Evolutionary conservation across 306 rosid genomes (phyloP).

Genomic region (Lotus japonicus): DNA sequence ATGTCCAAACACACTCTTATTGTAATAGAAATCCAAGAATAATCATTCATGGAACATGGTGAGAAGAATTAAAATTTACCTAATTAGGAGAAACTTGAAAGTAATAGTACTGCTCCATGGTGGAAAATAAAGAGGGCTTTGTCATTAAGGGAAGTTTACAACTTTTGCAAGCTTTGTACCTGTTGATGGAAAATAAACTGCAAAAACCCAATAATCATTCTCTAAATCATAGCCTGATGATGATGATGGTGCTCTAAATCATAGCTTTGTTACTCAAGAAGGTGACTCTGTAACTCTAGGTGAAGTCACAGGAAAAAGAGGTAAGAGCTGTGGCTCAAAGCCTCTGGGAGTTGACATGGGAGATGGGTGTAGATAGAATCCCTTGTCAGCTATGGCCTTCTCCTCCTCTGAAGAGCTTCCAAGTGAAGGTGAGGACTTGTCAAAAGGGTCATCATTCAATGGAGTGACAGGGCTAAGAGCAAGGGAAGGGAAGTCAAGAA

Average conservation of each 20-base stretch:
- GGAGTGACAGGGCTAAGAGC: conserved; percentile 87
- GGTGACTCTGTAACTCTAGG: conserved; percentile 65
- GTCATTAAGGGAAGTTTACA: conserved; percentile 38
- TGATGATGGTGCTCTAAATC: too few relatives aligned
- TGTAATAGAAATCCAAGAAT: not conserved
- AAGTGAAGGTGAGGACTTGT: conserved; percentile 65
- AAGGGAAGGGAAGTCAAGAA: conserved; percentile 73
- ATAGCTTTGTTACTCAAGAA: conserved; percentile 24
- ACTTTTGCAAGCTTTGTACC: conserved; percentile 33
- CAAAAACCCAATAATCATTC: conserved; percentile 7
- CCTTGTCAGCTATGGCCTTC: conserved; percentile 77
- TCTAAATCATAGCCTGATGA: not conserved
- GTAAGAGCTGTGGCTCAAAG: conserved; percentile 55
- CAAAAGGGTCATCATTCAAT: conserved; percentile 54
- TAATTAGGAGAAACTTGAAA: not conserved
- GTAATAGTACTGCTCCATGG: not conserved
- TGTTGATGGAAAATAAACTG: conserved; percentile 7
- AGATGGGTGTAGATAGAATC: conserved; percentile 72
- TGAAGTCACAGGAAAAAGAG: conserved; percentile 70
- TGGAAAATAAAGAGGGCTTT: not conserved
- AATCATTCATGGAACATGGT: not conserved
- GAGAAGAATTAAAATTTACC: not conserved
- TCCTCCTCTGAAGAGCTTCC: conserved; percentile 82
- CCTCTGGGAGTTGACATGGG: conserved; percentile 57
- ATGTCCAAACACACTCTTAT: not conserved